Evolutionary conservation across 805 yeast genomes (phyloP), one percentile per base, ranked within the genome.

Genomic region (Brettanomyces custersianus): DNA sequence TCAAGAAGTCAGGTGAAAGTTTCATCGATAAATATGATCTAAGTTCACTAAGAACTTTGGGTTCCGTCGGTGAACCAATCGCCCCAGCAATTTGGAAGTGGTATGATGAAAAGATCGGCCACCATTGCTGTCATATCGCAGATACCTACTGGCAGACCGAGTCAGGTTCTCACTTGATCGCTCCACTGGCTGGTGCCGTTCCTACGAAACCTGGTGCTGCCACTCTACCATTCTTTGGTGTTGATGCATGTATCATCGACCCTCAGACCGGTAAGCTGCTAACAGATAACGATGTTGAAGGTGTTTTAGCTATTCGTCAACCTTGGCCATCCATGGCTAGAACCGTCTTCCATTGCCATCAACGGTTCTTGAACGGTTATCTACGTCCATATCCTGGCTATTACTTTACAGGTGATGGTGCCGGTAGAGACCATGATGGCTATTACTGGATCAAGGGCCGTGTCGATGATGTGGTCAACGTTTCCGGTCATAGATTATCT

Each of bases 261-360:
- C 97, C 98, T 29, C 90, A 85, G 30, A 61, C 84, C 28, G 98
- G 97, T 48, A 70, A 76, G 49, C 95, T 84, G 55, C 65, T 88
- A 49, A 64, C 67, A 46, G 95, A 85, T 35, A 82, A 84, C 53
- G 94, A 87, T 52, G 96, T 86, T 39, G 97, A 87, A 62, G 98
- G 98, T 63, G 96, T 92, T 21, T 70, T 92, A 44, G 96, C 95
- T 23, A 76, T 92, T 53, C 79, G 77, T 55, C 68, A 77, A 33
- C 73, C 96, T 25, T 92, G 98, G 98, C 98, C 98, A 39, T 87
- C 96, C n/a, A 88, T 92, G 79, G 92, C 97, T 21, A 80, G 98
- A 66, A 78, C 96, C 37, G 92, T 92, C 41, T 88, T 80, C 78
- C 80, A 80, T 55, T 86, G 88, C 60, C 94, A 90, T 60, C 64